Evolutionary conservation across 2,329 filamentous ascomycete genomes (phyloP), one percentile per base, ranked within the genome.

Genomic region (Epichloe hybrida): DNA sequence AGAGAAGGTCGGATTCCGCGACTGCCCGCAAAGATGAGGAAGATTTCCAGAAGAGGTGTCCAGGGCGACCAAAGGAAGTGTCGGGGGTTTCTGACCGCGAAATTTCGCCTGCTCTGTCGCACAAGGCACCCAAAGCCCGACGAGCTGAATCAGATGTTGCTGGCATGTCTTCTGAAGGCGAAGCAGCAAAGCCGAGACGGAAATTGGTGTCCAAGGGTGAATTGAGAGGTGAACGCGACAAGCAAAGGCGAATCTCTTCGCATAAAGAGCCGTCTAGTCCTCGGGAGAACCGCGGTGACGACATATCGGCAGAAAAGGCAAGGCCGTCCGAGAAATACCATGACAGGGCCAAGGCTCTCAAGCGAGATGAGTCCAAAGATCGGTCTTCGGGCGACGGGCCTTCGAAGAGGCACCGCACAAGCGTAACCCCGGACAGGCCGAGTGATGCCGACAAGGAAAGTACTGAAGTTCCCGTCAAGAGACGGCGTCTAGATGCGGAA

Each of bases 151-250:
- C 75, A 0, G 80, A 83, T 46, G 54, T 70, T 23, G 69, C 72
- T 13, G 70, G 66, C 2, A 66, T 70, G 6, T 79, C 76, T 0
- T 81, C 78, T 36, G 77, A 77, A 58, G 79, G 73, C 2, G 79
- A 81, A 59, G 63, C 74, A 8, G 62, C 71, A 21, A 84, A 83
- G 59, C 79, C 80, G 2, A 69, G 80, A 23, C 71, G 79, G 39
- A 84, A 83, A 59, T 70, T 84, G 11, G 72, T 84, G 20, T 83
- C 80, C 1, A 80, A 80, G 37, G 76, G 74, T 48, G 80, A 83
- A 51, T 64, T 82, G 38, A 77, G 79, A 54, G 76, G 76, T 9
- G 77, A 80, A 58, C 70, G 76, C 17, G 75, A 79, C 50, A 77
- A 75, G 61, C 76, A 80, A 55, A 70, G 79, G 17, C 76, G 80